Base-by-base conservation (phyloP, 495 filamentous ascomycete genomes). In the Tirmania nivea region DNA sequence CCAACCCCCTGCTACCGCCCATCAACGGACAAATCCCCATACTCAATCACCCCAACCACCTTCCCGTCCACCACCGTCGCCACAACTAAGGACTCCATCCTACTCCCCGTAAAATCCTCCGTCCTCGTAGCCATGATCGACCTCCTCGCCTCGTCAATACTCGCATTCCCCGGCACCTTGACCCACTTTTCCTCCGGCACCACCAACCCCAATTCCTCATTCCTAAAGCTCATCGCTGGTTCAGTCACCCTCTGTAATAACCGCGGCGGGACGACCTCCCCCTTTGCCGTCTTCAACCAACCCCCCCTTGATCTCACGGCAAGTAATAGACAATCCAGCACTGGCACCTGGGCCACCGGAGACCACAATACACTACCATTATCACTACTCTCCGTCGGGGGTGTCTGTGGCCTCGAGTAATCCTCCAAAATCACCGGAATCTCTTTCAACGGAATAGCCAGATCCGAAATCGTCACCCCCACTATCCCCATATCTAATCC, bases 401-500 rank as follows among this genome's bases (percentile, higher is more conserved):
- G 21, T 49, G 53, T 31, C 50, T 12, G 19, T 8, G 14, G n/a
- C n/a, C 45, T 31, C 6, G 37, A 5, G 14, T 51, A 25, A 49
- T 52, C 57, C 35, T 55, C 58, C 3, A 61, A 57, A 12, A 64
- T 53, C 31, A 55, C 17, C 47, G 62, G 62, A 25, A 65, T 65
- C 19, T 65, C 62, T 39, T 59, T 50, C 35, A 65, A 50, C 9
- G 51, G 49, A 6, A 57, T 47, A 1, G 56, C 62, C n/a, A 64
- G 19, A 50, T 65, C 56, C 31, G 53, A 35, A 48, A 65, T 57
- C 52, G 56, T 51, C 9, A 55, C n/a, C 12, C 54, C 53, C 14
- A 55, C 56, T 21, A 54, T 55, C 12, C 60, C 55, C 31, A 55
- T 58, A 8, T 57, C 56, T 35, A 64, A 19, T 10, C 85, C 85